A percentile compares a stretch with the other conserved stretches of the same genome.
These are phyloP conservation scores for Malassezia equina DNA, from an alignment of 1,284 basidiomycete genomes.

Conservation along the genomic window DNA sequence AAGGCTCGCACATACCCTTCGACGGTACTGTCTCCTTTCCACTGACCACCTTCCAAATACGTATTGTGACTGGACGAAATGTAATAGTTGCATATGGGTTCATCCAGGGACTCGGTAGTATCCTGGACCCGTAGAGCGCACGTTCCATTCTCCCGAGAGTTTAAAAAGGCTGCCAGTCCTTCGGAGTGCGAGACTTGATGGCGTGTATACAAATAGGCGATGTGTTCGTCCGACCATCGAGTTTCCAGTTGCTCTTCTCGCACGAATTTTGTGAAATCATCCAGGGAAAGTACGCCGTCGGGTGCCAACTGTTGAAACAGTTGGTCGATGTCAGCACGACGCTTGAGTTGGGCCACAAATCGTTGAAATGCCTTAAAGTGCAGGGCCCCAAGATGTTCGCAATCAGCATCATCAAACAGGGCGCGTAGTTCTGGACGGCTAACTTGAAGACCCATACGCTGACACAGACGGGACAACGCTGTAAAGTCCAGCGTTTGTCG, in stretches of 20 bases:
- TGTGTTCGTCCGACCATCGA: background rate
- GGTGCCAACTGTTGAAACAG: conserved; percentile 30
- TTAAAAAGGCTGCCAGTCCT: conserved; percentile 37
- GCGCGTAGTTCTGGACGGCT: conserved; percentile 57
- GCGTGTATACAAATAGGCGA: conserved; percentile 8
- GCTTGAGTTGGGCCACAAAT: conserved; percentile 75
- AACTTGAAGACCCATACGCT: conserved; percentile 63
- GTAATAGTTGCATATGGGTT: conserved; percentile 75
- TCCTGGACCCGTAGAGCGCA: conserved; percentile 5
- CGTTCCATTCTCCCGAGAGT: conserved; percentile 34
- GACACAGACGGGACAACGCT: conserved; percentile 67
- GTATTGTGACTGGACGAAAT: conserved; percentile 95
- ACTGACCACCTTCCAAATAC: conserved; percentile 86
- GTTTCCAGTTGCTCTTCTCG: conserved; percentile 30
- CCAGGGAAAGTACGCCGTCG: background rate
- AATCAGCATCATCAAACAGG: conserved; percentile 69
- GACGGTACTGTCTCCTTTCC: conserved; percentile 82
- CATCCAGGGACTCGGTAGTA: conserved; percentile 54
- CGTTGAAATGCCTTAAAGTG: conserved; percentile 73
- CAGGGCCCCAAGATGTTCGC: conserved; percentile 58
- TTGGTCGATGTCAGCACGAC: conserved; percentile 65
- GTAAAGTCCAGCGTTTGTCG: conserved; percentile 55
- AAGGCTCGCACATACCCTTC: conserved; percentile 92
- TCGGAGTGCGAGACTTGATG: conserved; percentile 23
- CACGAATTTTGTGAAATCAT: conserved; percentile 14